Evolutionary conservation across 176 grass and related monocot genomes (phyloP), one percentile per base, ranked within the genome.

Genomic region (Elaeis guineensis): DNA sequence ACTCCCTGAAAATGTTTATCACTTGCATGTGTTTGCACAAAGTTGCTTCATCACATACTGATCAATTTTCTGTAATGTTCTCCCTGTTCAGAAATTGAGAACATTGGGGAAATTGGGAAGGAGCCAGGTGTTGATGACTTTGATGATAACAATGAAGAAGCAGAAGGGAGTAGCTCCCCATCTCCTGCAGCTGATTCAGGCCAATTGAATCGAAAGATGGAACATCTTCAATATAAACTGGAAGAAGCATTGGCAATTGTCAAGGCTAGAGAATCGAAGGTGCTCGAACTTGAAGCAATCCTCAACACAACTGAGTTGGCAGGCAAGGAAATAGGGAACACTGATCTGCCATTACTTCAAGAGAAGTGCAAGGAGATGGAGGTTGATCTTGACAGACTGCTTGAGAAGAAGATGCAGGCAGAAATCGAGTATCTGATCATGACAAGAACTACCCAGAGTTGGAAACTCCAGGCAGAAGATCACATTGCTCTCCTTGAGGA

Each of bases 351-450:
- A 4, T 67, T 62, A 17, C 70, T 63, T 21, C 59, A 11, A 49
- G 26, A 55, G 28, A 63, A 63, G 49, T 48, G 25, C 59, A 63
- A 63, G 26, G 50, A 55, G 11, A 17, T 59, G 57, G 72, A 82
- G 29, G 59, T 72, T 5, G 83, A 90, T 17, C 63, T 98, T 64
- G 84, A 85, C 18, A 56, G 9, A 16, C 18, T 97, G n/a, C 51
- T 89, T 25, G 62, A 76, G 75, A 73, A 86, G 59, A 92, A 71
- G 48, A 63, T 89, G 19, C 81, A 80, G 71, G 62, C 76, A 5
- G 93, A 98, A 64, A 81, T 89, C 52, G 62, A 74, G 59, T 73
- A 49, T 62, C 39, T 80, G 17, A 59, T 92, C 63, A 78, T 92
- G 50, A 70, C 72, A 58, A 78, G 77, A 72, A 53, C 81, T 4